phyloP scores from a whole-genome alignment of 1,139 yeast genomes.

The Kluyveromyces sp. region DNA sequence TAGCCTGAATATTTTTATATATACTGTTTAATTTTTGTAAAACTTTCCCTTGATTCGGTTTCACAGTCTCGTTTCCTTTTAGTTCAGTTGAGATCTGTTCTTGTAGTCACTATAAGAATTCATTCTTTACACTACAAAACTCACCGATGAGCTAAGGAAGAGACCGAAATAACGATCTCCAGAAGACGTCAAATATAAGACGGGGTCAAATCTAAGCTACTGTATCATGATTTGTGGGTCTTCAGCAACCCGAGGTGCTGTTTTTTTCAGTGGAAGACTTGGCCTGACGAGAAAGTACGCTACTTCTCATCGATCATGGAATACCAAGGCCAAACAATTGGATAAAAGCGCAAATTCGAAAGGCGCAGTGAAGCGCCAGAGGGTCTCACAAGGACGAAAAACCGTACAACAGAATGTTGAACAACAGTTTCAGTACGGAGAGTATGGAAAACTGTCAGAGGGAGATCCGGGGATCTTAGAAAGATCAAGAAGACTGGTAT shows the following conservation, averaged over 20 bases:
- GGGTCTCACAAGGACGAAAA: neutral
- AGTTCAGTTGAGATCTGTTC: neutral
- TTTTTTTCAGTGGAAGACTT: neutral
- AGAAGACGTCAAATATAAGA: no score
- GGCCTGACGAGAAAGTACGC: neutral
- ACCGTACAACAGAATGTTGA: conserved; percentile 1
- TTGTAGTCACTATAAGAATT: neutral
- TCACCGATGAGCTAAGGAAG: neutral
- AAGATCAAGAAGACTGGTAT: conserved; percentile 27
- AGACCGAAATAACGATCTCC: neutral
- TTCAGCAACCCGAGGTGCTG: neutral
- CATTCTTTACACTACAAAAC: neutral
- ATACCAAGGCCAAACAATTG: neutral
- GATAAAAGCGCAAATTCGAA: neutral
- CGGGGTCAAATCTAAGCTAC: neutral
- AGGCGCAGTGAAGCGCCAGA: neutral
- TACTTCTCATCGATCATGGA: neutral
- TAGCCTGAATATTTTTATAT: no score
- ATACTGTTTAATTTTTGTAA: no score
- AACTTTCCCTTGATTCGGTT: no score
- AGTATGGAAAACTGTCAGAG: conserved; percentile 25
- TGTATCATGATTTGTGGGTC: neutral
- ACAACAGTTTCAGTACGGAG: conserved; percentile 16
- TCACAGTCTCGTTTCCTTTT: neutral
- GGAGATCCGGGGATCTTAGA: conserved; percentile 11